Base-by-base conservation (phyloP, 768 basidiomycete species). In the Crepidotus variabilis region DNA sequence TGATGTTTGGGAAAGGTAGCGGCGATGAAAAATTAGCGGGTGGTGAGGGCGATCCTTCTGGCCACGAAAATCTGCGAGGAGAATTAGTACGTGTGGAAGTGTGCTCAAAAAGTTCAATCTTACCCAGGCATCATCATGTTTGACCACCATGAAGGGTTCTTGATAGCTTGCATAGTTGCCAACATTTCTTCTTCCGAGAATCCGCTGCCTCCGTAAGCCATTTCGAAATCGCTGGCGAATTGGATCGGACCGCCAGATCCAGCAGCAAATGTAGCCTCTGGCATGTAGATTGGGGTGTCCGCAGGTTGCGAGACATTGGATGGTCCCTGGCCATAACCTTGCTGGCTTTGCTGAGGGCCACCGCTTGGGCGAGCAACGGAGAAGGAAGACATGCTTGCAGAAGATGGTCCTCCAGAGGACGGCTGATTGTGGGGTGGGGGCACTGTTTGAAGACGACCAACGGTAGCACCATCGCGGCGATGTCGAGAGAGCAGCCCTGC, bases 41-140 rank as follows among this genome's bases (percentile, higher is more conserved):
- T 34, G 72, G 72, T 11, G 72, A 72, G 8, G 71, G 71, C 16
- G 72, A 71, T 13, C 61, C 65, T 57, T 74, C 72, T 10, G 73
- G 71, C 74, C 73, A 75, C 5, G 68, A 70, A 56, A 72, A 71
- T 36, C 74, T 72, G 54, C 39, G 47, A 20, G 56, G 36, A 56
- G 35, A 51, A 51, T 32, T 16, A 56, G 46, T 35, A 43, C 22
- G 53, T 50, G 9, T 3, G 35, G 23, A 21, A 35, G 5, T 3
- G 1, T 21, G n/a, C 11, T 34, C 2, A 33, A 33, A 16, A n/a
- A 8, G 23, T 10, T 28, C 55, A 58, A 11, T n/a, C 71, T 47
- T 67, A 87, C 86, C 90, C 90, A 35, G 90, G 90, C 87, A 92
- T 88, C 88, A 91, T 87, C 84, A 90, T 86, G 50, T 81, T 87